These are phyloP conservation scores for Daphne laureola DNA, from an alignment of 441 rosid species.

Conservation along the genomic window DNA sequence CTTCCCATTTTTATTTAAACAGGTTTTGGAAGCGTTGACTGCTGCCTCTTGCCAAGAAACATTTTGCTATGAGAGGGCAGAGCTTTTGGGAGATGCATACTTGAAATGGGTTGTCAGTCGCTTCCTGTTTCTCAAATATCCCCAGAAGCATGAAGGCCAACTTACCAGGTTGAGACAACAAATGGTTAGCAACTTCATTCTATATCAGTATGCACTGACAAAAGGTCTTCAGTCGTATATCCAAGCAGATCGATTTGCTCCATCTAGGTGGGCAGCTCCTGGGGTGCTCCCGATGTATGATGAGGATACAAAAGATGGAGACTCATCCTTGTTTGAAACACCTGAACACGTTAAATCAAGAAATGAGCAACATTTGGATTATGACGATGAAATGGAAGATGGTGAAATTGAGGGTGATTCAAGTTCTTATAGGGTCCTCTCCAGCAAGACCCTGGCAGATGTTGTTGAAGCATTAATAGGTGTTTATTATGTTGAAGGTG, in stretches of 20 bases:
- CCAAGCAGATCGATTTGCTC: constrained; percentile 99
- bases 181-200: constrained; percentile 96
- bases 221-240: constrained; percentile 94
- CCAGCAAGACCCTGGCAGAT: constrained; percentile 97
- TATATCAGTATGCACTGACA: constrained; percentile 72
- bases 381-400: constrained; percentile 83
- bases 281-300: constrained; percentile 97
- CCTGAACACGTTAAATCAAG: constrained; percentile 24
- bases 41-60: constrained; percentile 99
- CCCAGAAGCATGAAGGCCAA: constrained; percentile 98
- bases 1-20: constrained; percentile 15
- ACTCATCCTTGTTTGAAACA: constrained; percentile 53
- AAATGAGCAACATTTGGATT: constrained; percentile 22
- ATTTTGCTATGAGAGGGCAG: constrained; percentile 99
- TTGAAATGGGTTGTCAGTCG: constrained; percentile 99
- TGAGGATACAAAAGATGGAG: constrained; percentile 91
- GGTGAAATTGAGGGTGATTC: constrained; percentile 94
- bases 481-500: constrained; percentile 92
- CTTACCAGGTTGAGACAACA: constrained; percentile 99
- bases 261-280: constrained; percentile 99
- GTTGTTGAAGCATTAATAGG: constrained; percentile 98
- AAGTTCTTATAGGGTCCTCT: constrained; percentile 91
- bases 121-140: constrained; percentile 90
- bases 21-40: constrained; percentile 97
- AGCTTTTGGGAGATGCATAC: constrained; percentile 98